Base-by-base conservation (phyloP, 768 basidiomycete species). In the Panaeolus papilionaceus region DNA sequence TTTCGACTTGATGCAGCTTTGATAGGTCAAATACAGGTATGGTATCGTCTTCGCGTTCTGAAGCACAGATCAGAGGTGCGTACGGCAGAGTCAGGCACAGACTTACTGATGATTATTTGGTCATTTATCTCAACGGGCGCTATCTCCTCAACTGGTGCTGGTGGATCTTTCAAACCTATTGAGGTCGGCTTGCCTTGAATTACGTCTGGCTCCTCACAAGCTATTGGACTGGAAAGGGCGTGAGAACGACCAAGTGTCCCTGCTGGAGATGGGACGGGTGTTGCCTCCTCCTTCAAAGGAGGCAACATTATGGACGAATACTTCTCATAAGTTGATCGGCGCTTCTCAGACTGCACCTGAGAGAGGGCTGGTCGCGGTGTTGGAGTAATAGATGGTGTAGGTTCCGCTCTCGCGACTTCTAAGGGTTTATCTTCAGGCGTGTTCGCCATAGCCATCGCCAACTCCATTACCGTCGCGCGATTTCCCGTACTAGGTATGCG, bases 401-500 rank as follows among this genome's bases (percentile, higher is more conserved):
- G 26, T 63, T 58, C 38, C 58, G 12, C 23, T 51, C n/a, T 38
- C 38, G 12, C 20, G 37, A 45, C 20, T 39, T 26, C 54, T 42
- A 45, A 62, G 10, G 11, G 37, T 28, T 63, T 62, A 28, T 68
- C 44, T n/a, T 45, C 11, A 51, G 64, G 38, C 44, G 71, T 66
- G 66, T 85, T 81, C 39, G 75, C 81, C 64, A 92, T 74, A 9
- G 86, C 84, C 74, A 89, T 89, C 2, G 91, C 91, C 11, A 94
- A 86, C 47, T 94, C 91, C 92, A 94, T 93, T 26, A 88, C 91
- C 14, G 88, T 87, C 20, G 90, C 86, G 67, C 93, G 81, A 64
- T 85, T 87, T 16, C 91, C 90, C 5, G 90, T 86, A 72, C 87
- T 92, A 4, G 91, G 87, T 63, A 89, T 89, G 23, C 91, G 88